Evolutionary conservation across 768 basidiomycete species (phyloP).

Genomic region (Aureoboletus auriporus): DNA sequence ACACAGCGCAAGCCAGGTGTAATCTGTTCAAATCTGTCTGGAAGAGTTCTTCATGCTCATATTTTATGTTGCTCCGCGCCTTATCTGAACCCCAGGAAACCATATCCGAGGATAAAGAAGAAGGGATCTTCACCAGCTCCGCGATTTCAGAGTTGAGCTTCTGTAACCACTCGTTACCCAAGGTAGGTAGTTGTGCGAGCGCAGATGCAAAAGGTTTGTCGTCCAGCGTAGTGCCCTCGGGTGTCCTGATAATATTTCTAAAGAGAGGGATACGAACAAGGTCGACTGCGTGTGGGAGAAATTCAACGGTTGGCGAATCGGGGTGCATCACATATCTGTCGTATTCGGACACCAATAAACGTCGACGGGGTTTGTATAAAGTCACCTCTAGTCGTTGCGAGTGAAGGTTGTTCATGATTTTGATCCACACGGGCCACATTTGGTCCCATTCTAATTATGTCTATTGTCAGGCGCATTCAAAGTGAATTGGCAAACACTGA

Average conservation of each 20-base stretch:
- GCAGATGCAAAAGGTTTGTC: slow-evolving; percentile 6
- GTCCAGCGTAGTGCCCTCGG: background rate
- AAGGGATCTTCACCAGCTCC: slow-evolving; percentile 9
- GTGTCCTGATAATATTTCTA: slow-evolving; percentile 3
- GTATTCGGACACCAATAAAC: slow-evolving; percentile 5
- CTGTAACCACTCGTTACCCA: slow-evolving; percentile 8
- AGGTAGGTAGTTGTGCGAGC: slow-evolving; percentile 9
- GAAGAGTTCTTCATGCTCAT: background rate
- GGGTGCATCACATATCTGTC: slow-evolving; percentile 6
- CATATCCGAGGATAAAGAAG: background rate
- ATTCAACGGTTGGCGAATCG: background rate
- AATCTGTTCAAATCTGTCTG: background rate
- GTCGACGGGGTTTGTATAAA: slow-evolving; percentile 7
- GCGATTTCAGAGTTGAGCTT: slow-evolving; percentile 6
- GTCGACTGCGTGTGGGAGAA: slow-evolving; percentile 16
- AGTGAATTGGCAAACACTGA: background rate
- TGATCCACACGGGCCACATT: slow-evolving; percentile 1
- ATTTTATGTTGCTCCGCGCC: background rate
- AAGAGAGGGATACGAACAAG: slow-evolving; percentile 11
- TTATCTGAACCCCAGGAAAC: background rate
- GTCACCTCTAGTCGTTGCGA: slow-evolving; percentile 1
- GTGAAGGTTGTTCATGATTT: slow-evolving; percentile 1
- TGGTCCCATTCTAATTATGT: slow-evolving; percentile 3
- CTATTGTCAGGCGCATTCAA: background rate
- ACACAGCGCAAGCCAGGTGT: slow-evolving; percentile 6